Evolutionary conservation across 2,329 filamentous ascomycete species (phyloP), one percentile per base, ranked within the genome.

Genomic region (Scytalidium lignicola): DNA sequence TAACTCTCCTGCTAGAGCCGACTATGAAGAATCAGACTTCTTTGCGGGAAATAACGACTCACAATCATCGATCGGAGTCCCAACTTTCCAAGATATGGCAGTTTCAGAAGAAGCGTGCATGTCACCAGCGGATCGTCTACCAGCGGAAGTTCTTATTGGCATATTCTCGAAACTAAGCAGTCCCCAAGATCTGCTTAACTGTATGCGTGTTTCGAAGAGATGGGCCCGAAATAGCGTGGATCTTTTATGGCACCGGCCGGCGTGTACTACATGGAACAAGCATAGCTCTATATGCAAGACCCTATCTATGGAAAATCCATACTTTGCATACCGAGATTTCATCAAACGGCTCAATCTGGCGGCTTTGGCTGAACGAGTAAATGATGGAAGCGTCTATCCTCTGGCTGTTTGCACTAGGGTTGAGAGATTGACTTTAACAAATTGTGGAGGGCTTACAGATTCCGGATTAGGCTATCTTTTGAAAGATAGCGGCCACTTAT

Each of bases 151-250:
- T 53, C 83, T 97, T 65, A 96, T 99, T 62, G 81, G 84, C 68
- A 86, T 97, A 62, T 96, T 99, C 69, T 78, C 88, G 29, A 93
- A 90, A 67, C 80, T 99, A 50, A 84, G 76, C 61, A 82, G 79
- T 12, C 79, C 90, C 2, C 72, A 75, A 41, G 92, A 99, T 63
- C 78, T 96, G 58, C 79, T 90, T 58, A 85, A 84, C 68, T 95
- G 88, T 69, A 91, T 97, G 88, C 75, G 93, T 56, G 91, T 96
- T n/a, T 96, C 86, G 63, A 91, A 90, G 68, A 82, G 86, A 54
- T 99, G 93, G 93, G 88, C 93, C 22, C 78, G 86, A 55, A 96
- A 96, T 65, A 86, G 88, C 46, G 93, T 97, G 58, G 92, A 93
- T 55, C 79, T 96, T 56, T 77, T 99, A 19, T 99, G 93, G 93